Base-by-base conservation (phyloP, 2,329 filamentous ascomycete genomes). In the Tolypocladium sp. region DNA sequence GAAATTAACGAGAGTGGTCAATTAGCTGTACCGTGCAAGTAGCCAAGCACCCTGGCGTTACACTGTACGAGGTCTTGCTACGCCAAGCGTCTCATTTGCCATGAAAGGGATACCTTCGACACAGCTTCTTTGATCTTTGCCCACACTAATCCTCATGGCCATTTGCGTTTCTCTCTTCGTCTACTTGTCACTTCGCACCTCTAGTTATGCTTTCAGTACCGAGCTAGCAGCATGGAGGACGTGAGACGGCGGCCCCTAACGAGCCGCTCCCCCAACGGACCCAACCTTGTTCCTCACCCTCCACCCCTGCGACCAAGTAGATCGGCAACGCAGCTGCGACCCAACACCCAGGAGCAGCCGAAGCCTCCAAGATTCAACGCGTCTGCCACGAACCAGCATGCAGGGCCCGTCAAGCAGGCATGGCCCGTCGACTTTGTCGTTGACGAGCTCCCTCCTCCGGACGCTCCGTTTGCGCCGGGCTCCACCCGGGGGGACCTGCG, bases 401-500 rank as follows among this genome's bases (percentile, higher is more conserved):
- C 57, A 3, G 17, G 17, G 13, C 22, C 37, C 5, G 6, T 40
- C 37, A n/a, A n/a, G n/a, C 53, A 41, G 13, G 17, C 57, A 3
- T 25, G 17, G 13, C 22, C 37, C 5, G 6, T 40, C 37, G 53
- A 20, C 15, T 30, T 35, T n/a, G 27, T 33, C 22, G 38, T 42
- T 4, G 40, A 56, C 20, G 55, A 56, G 38, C 27, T 55, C 1
- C 22, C 53, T 20, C 22, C 1, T 12, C 30, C 27, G n/a, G 25
- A 15, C 10, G 27, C 55, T 4, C 25, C 51, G 2, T 52, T 42
- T 8, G 54, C 49, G 35, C 25, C 58, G 20, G 44, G 27, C 49
- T 35, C 30, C 30, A 35, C 13, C 15, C 4, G 30, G 20, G 22
- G 51, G 35, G 37, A 61, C 51, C 52, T 73, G 7, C 64, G 71